phyloP scores from a whole-genome alignment of 148 eudicot species.

The Chenopodium berlandieri region DNA sequence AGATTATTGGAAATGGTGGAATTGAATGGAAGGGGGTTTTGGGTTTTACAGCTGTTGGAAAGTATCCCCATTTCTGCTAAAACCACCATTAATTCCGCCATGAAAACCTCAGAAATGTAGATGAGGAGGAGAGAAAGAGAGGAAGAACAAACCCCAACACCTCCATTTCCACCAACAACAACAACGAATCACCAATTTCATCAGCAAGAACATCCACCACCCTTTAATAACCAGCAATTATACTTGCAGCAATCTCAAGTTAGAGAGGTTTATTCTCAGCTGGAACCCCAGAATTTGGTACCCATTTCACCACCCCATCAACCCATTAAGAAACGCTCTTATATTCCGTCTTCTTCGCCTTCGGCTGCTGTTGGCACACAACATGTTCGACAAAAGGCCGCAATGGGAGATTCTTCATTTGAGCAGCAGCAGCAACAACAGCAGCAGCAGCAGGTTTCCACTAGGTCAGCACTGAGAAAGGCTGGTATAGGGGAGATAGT shows the following conservation, averaged over 20 bases:
- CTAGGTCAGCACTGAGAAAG: conserved; percentile 46
- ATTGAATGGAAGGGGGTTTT: conserved; percentile 35
- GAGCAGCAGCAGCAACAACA: conserved; percentile 11
- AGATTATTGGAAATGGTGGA: conserved; percentile 38
- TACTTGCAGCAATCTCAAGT: conserved; percentile 25
- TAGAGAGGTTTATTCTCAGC: conserved; percentile 16
- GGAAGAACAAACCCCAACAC: neutral
- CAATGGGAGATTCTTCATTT: conserved; percentile 40
- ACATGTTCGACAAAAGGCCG: conserved; percentile 43
- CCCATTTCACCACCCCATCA: conserved; percentile 18
- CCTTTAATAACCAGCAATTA: conserved; percentile 8
- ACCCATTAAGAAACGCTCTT: conserved; percentile 39
- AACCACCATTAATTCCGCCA: conserved; percentile 22
- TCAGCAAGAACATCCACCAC: conserved; percentile 5
- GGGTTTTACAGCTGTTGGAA: conserved; percentile 29
- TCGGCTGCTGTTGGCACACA: conserved; percentile 22
- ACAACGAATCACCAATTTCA: conserved; percentile 5
- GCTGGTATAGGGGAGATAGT: conserved; percentile 69
- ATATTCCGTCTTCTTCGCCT: conserved; percentile 27
- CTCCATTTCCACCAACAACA: conserved; percentile 8
- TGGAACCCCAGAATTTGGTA: conserved; percentile 14
- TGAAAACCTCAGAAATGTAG: conserved; percentile 37
- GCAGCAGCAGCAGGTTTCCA: conserved; percentile 15
- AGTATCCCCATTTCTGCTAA: conserved; percentile 5
- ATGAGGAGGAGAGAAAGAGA: conserved; percentile 8